Evolutionary conservation across 1,284 basidiomycete species (phyloP), one percentile per base, ranked within the genome.

Genomic region (Cryptococcus wingfieldii): DNA sequence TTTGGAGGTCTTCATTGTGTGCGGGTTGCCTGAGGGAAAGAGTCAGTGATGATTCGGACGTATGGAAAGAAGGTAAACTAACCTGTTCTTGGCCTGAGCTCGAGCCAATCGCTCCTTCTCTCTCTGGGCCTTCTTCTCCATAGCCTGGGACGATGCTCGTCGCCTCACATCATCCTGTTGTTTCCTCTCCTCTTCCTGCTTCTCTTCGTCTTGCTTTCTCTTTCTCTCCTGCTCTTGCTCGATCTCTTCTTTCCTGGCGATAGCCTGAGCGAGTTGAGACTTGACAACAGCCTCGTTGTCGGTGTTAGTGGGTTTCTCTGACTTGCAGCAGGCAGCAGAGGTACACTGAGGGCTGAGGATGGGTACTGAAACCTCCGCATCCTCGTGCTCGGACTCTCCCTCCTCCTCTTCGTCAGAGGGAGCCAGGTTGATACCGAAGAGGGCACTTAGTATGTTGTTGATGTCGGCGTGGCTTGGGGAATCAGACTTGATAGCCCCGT

Each of bases 111-210:
- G 63, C 86, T 83, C 77, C 97, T 94, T 42, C 90, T 82, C 60
- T 84, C 83, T 14, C 5, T 88, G 88, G 8, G 80, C 77, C 77
- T 89, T 92, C 54, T 80, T 83, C 78, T 89, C 91, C 58, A 83
- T 34, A 34, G 31, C 31, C 31, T 34, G 31, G 31, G 10, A 6
- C 5, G 4, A 31, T 6, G 31, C 5, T 10, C 31, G 31, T 31
- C 31, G 31, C 31, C 10, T 31, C 31, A 7, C 31, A 6, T 31
- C 10, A 7, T 31, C 31, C 31, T 31, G 31, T 10, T 31, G 31
- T 31, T 31, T 31, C 31, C 31, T 31, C 31, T 31, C 31, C 31
- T 31, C 10, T 31, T 31, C 31, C 31, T 31, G 31, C 31, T 31
- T 19, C 31, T 31, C 31, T 27, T 28, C 25, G 41, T 28, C 31